These are phyloP conservation scores for Aurantiochytrium sp. DNA, from an alignment of 108 stramenopile genomes.

Conservation along the genomic window DNA sequence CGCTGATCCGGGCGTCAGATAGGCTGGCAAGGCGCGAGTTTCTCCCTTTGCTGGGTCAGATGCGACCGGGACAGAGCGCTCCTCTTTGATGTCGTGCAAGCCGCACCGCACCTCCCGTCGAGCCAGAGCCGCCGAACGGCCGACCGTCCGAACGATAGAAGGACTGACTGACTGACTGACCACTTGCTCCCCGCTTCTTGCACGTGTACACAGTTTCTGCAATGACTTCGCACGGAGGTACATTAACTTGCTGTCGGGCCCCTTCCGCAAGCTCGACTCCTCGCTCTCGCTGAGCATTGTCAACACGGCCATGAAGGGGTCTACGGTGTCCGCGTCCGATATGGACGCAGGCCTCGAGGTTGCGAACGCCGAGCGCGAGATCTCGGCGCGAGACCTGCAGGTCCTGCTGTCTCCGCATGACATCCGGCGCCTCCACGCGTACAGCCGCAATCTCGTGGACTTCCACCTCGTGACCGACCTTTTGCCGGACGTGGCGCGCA, in stretches of 20 bases:
- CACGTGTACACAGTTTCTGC: slow-evolving; percentile 62
- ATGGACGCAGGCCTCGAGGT: slow-evolving; percentile 17
- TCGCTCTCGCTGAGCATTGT: slow-evolving; percentile 70
- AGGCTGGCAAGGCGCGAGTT: not conserved
- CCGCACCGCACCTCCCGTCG: too few relatives aligned
- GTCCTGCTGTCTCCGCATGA: slow-evolving; percentile 84
- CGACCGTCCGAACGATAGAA: too few relatives aligned
- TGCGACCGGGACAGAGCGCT: not conserved
- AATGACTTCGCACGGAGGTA: slow-evolving; percentile 81
- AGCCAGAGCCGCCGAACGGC: too few relatives aligned
- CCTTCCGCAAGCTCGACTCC: slow-evolving; percentile 78
- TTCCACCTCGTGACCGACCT: slow-evolving; percentile 95
- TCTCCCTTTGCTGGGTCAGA: not conserved
- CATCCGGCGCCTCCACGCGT: slow-evolving; percentile 88
- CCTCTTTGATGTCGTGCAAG: too few relatives aligned
- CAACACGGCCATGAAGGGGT: slow-evolving; percentile 41
- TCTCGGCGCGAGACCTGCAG: slow-evolving; percentile 70
- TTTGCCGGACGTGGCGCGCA: slow-evolving; percentile 71
- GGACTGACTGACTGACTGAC: not conserved
- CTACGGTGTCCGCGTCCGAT: not conserved
- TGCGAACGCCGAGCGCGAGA: slow-evolving; percentile 46
- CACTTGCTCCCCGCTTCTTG: not conserved
- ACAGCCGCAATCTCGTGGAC: slow-evolving; percentile 94
- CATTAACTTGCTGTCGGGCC: slow-evolving; percentile 69
- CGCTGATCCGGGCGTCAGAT: not conserved